Evolutionary conservation across 2,329 filamentous ascomycete genomes (phyloP), one percentile per base, ranked within the genome.

Genomic region (Aspergillus ustus): DNA sequence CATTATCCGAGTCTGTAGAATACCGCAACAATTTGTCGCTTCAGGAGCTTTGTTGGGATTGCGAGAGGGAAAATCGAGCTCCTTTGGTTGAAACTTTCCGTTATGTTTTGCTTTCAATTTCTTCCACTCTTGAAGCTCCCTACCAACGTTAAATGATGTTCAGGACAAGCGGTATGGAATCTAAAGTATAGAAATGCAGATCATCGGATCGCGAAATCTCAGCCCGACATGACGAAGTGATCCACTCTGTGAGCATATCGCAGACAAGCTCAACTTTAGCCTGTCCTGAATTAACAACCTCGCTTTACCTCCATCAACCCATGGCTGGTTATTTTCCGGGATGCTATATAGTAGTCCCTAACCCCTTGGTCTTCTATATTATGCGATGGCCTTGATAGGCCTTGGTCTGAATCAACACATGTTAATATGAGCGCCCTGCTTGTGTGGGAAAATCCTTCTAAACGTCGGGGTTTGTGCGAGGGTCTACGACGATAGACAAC

Each of bases 191-290:
- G 54, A 50, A 11, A 25, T 43, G 54, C 49, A 57, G 45, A 57
- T 57, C 54, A 57, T 20, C 20, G 22, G 44, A 57, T 57, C 49
- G 45, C 54, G 54, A 57, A 15, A 57, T 57, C 29, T n/a, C 54
- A 43, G 45, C 45, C 34, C 11, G 25, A 50, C 31, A 50, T 57
- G 54, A 50, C 54, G 54, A 56, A 50, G 40, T 37, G 54, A 57
- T 57, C 54, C 54, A 57, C 54, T 50, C 44, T 43, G 9, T 57
- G 54, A 57, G 54, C 54, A 50, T 57, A 57, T 57, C 46, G 8
- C 54, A 43, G 9, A 40, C 45, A 57, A 57, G 54, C 54, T 57
- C 54, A 57, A 45, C 19, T 13, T 45, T 55, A 57, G 31, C 34
- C 34, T 15, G 4, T 40, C 34, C 34, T 15, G 11, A 31, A 29